Evolutionary conservation across 805 yeast species (phyloP), one percentile per base, ranked within the genome.

Genomic region (Dipodascopsis tothii): DNA sequence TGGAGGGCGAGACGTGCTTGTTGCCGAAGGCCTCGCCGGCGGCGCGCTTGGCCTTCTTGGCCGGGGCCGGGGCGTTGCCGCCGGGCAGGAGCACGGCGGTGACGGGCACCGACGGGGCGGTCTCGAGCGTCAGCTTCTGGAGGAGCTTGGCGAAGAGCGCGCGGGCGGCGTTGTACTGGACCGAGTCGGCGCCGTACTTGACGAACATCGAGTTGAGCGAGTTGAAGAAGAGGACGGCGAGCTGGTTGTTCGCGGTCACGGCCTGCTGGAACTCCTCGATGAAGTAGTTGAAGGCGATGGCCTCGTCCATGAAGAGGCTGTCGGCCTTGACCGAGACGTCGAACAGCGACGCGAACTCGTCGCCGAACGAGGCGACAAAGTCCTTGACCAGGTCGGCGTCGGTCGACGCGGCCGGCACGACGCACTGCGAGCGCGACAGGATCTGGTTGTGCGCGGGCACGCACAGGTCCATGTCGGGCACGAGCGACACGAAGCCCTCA

Each of bases 391-490:
- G 27, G 45, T 39, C 43, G 22, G 35, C 36, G 16, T 43, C 46
- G 3, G 40, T 18, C 28, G 43, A 37, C 22, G 36, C 38, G 34
- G 35, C 22, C 16, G 39, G 40, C 11, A 16, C 18, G 21, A 18
- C 30, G 46, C 53, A 49, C 48, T 49, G 53, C 18, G 48, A 16
- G 35, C 53, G 53, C 30, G 53, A 39, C 35, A 49, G 38, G 22
- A 21, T 22, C 47, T 48, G 44, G 42, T 46, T 44, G 44, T 49
- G 51, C 27, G 49, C 53, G 21, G 18, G 21, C 21, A 49, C 17
- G 43, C 53, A 49, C 33, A 49, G 45, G 35, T 49, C 53, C 42
- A 49, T 39, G 39, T 49, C 53, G 44, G 53, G 53, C 25, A 49
- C 53, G 43, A 47, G 51, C 28, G 52, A 43, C 44, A 49, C 39